These are phyloP conservation scores for Irpex lacteus DNA, from an alignment of 1,284 basidiomycete species.

Conservation along the genomic window DNA sequence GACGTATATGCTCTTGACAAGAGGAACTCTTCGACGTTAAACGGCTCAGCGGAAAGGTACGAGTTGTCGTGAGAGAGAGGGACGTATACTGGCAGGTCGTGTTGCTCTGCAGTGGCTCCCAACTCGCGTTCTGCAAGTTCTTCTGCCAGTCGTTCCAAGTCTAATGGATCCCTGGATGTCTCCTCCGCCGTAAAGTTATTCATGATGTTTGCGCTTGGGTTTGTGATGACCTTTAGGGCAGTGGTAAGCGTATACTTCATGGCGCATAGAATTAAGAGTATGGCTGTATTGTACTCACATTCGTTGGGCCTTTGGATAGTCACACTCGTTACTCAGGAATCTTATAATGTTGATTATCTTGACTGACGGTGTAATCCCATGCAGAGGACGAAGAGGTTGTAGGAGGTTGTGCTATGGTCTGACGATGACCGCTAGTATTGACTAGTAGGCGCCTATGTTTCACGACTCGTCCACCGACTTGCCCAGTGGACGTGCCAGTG, in stretches of 20 bases:
- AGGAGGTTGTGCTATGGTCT: too few relatives aligned
- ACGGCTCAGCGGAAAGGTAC: slow-evolving; percentile 64
- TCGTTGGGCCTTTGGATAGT: too few relatives aligned
- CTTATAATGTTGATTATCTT: neutral
- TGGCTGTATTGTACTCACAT: too few relatives aligned
- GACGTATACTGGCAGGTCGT: slow-evolving; percentile 69
- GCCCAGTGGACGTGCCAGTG: too few relatives aligned
- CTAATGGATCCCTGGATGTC: slow-evolving; percentile 14
- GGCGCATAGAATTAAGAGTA: neutral
- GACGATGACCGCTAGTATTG: too few relatives aligned
- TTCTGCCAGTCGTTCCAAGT: slow-evolving; percentile 69
- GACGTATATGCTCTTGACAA: slow-evolving; percentile 85
- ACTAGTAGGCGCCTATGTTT: too few relatives aligned
- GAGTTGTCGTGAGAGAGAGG: slow-evolving; percentile 81
- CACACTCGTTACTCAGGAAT: neutral
- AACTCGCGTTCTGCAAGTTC: slow-evolving; percentile 64
- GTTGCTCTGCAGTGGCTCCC: slow-evolving; percentile 22
- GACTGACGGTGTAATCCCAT: neutral
- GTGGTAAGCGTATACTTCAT: neutral
- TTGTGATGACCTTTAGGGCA: neutral
- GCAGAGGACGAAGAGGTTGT: neutral
- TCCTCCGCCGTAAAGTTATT: neutral
- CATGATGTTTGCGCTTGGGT: neutral
- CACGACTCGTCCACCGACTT: too few relatives aligned
- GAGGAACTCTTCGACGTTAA: slow-evolving; percentile 87